Percentiles rank a stretch among this genome's conserved stretches.
Conservation (phyloP, 1,139 yeast genomes). For the Blastobotrys serpentis region DNA sequence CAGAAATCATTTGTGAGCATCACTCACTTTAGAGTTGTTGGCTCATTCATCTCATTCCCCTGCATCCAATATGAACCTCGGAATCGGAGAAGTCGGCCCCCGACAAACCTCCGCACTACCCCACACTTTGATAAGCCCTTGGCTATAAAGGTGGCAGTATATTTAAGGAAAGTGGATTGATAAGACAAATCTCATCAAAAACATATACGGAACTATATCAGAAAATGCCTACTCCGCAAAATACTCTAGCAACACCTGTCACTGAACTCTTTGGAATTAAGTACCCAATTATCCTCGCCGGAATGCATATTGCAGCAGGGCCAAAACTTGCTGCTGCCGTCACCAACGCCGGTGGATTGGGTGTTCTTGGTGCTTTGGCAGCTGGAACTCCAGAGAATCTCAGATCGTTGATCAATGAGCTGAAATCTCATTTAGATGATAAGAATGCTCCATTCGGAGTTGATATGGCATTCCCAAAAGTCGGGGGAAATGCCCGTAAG, state of each 20-base stretch:
- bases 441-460: slow-evolving; percentile 30
- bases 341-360: slow-evolving; percentile 34
- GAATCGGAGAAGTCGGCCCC: slow-evolving; percentile 2
- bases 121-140: neutral
- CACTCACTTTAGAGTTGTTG: no score
- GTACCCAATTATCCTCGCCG: slow-evolving; percentile 33
- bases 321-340: slow-evolving; percentile 35
- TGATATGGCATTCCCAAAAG: slow-evolving; percentile 32
- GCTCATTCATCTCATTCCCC: no score
- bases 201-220: neutral
- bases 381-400: slow-evolving; percentile 30
- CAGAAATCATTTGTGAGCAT: no score
- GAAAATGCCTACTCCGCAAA: slow-evolving; percentile 3
- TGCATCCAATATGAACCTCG: neutral
- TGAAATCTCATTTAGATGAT: slow-evolving; percentile 26
- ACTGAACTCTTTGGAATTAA: slow-evolving; percentile 31
- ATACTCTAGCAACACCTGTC: slow-evolving; percentile 28
- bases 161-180: no score
- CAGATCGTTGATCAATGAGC: slow-evolving; percentile 29
- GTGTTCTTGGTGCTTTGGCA: slow-evolving; percentile 31
- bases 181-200: neutral
- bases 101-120: slow-evolving; percentile 2
- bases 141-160: slow-evolving; percentile 2
- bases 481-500: slow-evolving; percentile 33
- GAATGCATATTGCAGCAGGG: slow-evolving; percentile 33